Evolutionary conservation across 345 rosid genomes (phyloP).

Genomic region (Hibiscus trionum): DNA sequence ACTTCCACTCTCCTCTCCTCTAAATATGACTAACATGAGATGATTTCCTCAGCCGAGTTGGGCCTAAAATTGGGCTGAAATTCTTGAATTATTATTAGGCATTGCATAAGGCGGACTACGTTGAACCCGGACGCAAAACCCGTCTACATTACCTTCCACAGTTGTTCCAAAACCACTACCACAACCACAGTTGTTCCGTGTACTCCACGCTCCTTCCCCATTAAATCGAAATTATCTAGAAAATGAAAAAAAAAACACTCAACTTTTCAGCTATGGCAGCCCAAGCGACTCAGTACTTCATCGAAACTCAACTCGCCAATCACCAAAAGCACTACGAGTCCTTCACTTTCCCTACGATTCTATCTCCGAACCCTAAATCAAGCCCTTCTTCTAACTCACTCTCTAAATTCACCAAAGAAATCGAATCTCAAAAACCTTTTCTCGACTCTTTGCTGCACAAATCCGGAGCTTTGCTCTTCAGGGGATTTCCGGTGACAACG

Average conservation of each 20-base stretch:
- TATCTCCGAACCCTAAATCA: constrained; percentile 28
- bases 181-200: not conserved
- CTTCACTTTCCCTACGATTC: constrained; percentile 46
- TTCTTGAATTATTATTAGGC: no score
- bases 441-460: constrained; percentile 53
- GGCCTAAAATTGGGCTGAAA: no score
- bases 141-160: not conserved
- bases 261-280: constrained; percentile 27
- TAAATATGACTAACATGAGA: no score
- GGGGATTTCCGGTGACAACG: constrained; percentile 52
- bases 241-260: not conserved
- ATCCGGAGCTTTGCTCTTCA: constrained; percentile 62
- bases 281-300: constrained; percentile 13
- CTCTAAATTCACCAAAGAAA: constrained; percentile 26
- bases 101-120: not conserved
- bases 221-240: no score
- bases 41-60: no score
- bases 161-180: not conserved
- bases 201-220: not conserved
- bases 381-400: constrained; percentile 16
- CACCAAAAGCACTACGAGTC: constrained; percentile 47
- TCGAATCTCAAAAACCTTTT: constrained; percentile 39
- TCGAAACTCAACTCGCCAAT: constrained; percentile 35
- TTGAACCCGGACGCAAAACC: not conserved
- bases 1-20: no score